These are phyloP conservation scores for Neofusicoccum kwambonambiense DNA, from an alignment of 2,329 filamentous ascomycete species.

Conservation along the genomic window DNA sequence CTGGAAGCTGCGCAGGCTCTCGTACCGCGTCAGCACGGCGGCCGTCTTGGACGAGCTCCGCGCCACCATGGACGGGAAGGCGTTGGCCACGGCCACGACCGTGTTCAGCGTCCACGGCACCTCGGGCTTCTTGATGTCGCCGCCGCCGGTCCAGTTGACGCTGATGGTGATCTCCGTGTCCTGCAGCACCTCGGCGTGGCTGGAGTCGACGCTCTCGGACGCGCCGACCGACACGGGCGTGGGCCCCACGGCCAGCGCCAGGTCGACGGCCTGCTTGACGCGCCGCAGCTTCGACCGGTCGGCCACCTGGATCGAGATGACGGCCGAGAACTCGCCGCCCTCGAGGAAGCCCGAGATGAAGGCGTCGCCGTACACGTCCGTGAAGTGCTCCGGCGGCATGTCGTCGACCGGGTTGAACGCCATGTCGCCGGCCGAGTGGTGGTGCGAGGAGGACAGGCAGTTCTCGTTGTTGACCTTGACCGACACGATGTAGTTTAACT, in stretches of 20 bases:
- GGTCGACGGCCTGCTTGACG: constrained; percentile 35
- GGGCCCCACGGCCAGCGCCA: constrained; percentile 29
- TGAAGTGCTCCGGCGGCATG: constrained; percentile 30
- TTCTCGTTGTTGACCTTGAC: constrained; percentile 21
- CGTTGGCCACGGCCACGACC: constrained; percentile 33
- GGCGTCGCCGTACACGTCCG: constrained; percentile 34
- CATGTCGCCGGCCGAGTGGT: constrained; percentile 22
- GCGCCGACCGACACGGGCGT: constrained; percentile 28
- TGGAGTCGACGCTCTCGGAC: constrained; percentile 25
- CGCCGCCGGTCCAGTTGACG: constrained; percentile 35
- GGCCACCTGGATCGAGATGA: constrained; percentile 33
- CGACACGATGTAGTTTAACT: constrained; percentile 32
- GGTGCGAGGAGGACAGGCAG: neutral
- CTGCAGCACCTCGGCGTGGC: constrained; percentile 27
- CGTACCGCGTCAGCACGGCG: constrained; percentile 33
- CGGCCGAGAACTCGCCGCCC: constrained; percentile 35
- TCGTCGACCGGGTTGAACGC: constrained; percentile 29
- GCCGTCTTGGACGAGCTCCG: constrained; percentile 29
- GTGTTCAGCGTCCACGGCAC: constrained; percentile 31
- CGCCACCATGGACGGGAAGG: constrained; percentile 35
- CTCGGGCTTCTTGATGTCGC: constrained; percentile 33
- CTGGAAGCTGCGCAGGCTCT: constrained; percentile 32
- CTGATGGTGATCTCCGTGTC: constrained; percentile 35
- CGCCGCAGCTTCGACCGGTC: constrained; percentile 32
- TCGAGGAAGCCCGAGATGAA: constrained; percentile 36